Base-by-base conservation (phyloP, 2,329 filamentous ascomycete genomes). In the Colletotrichum costaricense region DNA sequence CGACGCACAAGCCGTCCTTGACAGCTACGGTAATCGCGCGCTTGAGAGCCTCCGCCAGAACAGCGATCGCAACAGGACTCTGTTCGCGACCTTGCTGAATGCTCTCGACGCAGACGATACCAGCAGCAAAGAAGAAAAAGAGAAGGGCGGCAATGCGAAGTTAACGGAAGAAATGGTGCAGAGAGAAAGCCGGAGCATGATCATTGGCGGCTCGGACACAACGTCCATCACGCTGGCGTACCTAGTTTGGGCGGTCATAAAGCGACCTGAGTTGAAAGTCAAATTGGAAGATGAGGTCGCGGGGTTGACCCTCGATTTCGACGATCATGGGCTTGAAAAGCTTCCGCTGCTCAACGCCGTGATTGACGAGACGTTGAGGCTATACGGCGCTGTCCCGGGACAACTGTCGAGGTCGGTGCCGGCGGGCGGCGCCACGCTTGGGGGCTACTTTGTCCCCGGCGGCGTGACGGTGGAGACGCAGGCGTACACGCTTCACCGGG, bases 161-260 rank as follows among this genome's bases (percentile, higher is more conserved):
- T 22, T 73, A 2, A 64, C 65, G 2, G 66, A 73, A 14, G 26
- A 75, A 1, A 84, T 87, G 30, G 79, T 87, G 2, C 69, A 76
- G 5, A 75, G 77, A 19, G 84, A 87, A 57, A 86, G 86, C 0
- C 79, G 81, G 24, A 77, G 75, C 0, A 88, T 86, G 75, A 88
- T 89, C 64, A 70, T 86, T 9, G 88, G 86, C 2, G 88, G 88
- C 3, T 87, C 82, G 55, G 88, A 89, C 71, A 90, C 88, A 0
- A 89, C 88, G 0, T 84, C 87, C 1, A 81, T 83, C 19, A 86
- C 86, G 0, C 74, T 89, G 60, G 89, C 87, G 0, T 89, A 88
- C 69, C 78, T 87, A 0, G 76, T 84, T 6, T 88, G 84, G 83
- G 76, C 78, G 6, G 77, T 86, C 12, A 81, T 80, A 67, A 72